Percentiles rank a stretch among this genome's conserved stretches.
Conservation (phyloP, 2,329 filamentous ascomycete species). For the Colletotrichum sp. region DNA sequence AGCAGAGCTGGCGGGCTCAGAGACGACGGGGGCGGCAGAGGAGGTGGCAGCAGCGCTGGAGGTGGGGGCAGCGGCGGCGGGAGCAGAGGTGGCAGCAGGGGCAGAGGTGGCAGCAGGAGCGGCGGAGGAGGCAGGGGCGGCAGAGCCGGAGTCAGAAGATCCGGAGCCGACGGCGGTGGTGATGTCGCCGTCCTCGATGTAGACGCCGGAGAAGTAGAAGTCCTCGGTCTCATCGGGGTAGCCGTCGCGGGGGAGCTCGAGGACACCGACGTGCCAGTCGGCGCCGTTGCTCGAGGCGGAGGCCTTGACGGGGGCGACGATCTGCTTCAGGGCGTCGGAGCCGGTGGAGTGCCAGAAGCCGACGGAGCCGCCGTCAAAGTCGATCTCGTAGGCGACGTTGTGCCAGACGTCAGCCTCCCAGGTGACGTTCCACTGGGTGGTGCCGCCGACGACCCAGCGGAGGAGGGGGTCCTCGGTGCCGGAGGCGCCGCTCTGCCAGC, state of each 20-base stretch:
- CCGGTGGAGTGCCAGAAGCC: conserved; percentile 75
- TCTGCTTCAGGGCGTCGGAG: conserved; percentile 58
- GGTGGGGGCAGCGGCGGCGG: neutral
- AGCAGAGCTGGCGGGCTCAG: neutral
- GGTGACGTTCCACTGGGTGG: conserved; percentile 66
- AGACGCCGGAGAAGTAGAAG: conserved; percentile 76
- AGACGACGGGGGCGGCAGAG: neutral
- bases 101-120: neutral
- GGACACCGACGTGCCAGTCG: conserved; percentile 76
- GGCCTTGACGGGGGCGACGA: conserved; percentile 64
- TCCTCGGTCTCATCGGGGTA: conserved; percentile 64
- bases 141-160: neutral
- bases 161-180: conserved; percentile 31
- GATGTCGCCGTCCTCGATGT: conserved; percentile 59
- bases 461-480: conserved; percentile 57
- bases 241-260: conserved; percentile 66
- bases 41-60: neutral
- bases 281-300: conserved; percentile 69
- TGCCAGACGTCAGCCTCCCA: conserved; percentile 73
- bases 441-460: conserved; percentile 68
- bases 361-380: conserved; percentile 68
- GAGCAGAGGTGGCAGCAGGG: neutral
- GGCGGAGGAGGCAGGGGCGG: neutral
- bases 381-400: conserved; percentile 77
- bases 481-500: conserved; percentile 57